Percentiles rank a stretch among this genome's conserved stretches.
Evolutionary conservation across 176 grass and related monocot species (phyloP).

Genomic region (Oryza nivara): DNA sequence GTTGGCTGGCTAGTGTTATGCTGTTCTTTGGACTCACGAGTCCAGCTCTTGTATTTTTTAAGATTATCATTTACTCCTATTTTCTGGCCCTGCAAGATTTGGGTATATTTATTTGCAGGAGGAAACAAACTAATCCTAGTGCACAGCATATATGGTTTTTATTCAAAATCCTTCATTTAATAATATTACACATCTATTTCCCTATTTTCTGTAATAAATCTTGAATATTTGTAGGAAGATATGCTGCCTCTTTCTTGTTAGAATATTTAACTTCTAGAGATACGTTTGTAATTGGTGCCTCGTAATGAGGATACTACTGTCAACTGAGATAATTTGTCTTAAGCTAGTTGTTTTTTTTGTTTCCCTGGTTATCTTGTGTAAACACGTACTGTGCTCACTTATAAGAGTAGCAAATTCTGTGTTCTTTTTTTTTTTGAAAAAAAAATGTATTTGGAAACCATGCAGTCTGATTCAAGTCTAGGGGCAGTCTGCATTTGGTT

Average conservation of each 20-base stretch:
- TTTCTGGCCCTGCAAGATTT: not conserved
- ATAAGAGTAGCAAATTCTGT: not conserved
- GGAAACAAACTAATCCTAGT: not conserved
- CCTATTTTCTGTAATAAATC: not conserved
- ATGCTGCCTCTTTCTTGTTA: not conserved
- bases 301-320: not conserved
- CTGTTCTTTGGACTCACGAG: not conserved
- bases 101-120: not conserved
- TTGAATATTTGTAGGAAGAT: not conserved
- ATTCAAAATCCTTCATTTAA: not conserved
- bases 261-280: not conserved
- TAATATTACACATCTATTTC: not conserved
- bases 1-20: not conserved
- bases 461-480: not conserved
- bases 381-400: not conserved
- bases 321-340: not conserved
- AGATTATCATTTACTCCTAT: not conserved
- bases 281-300: not conserved
- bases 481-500: not conserved
- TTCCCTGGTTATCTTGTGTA: not conserved
- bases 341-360: not conserved
- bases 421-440: too few species aligned
- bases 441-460: too few species aligned
- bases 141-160: constrained; percentile 5
- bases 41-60: not conserved